Conservation (phyloP, 352 stramenopile species). For the Globisporangium paroecandrum region DNA sequence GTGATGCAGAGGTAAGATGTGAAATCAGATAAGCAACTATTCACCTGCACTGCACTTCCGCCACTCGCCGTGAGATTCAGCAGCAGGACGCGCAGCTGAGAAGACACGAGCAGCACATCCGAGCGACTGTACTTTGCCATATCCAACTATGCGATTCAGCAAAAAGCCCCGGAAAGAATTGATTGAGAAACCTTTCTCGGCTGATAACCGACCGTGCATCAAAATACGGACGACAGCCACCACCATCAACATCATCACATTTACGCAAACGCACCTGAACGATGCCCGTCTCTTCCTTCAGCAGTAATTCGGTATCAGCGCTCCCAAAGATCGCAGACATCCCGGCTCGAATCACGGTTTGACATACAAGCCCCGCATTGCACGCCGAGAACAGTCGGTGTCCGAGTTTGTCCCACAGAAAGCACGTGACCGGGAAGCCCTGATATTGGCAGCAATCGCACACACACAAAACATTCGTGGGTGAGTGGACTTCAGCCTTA, state of each 20-base stretch:
- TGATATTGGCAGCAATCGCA: slow-evolving; percentile 8
- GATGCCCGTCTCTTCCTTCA: slow-evolving; percentile 84
- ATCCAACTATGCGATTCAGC: slow-evolving; percentile 41
- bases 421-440: slow-evolving; percentile 77
- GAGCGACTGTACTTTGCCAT: slow-evolving; percentile 43
- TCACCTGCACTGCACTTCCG: slow-evolving; percentile 61
- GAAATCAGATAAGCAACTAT: not conserved
- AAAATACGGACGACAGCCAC: not conserved
- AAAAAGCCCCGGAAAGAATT: not conserved
- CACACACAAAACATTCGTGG: not conserved
- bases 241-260: not conserved
- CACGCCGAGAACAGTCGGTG: slow-evolving; percentile 79
- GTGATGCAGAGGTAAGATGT: not conserved
- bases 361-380: slow-evolving; percentile 71
- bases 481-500: not conserved
- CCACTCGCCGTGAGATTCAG: slow-evolving; percentile 70
- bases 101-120: slow-evolving; percentile 82
- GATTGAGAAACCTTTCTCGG: not conserved
- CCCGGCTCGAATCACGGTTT: slow-evolving; percentile 71
- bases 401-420: slow-evolving; percentile 74
- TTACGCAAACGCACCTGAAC: slow-evolving; percentile 49
- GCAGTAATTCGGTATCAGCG: slow-evolving; percentile 74
- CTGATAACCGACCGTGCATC: not conserved
- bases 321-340: slow-evolving; percentile 84
- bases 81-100: slow-evolving; percentile 72